Evolutionary conservation across 768 basidiomycete genomes (phyloP).

Genomic region (Tylopilus vinaceipallidus): DNA sequence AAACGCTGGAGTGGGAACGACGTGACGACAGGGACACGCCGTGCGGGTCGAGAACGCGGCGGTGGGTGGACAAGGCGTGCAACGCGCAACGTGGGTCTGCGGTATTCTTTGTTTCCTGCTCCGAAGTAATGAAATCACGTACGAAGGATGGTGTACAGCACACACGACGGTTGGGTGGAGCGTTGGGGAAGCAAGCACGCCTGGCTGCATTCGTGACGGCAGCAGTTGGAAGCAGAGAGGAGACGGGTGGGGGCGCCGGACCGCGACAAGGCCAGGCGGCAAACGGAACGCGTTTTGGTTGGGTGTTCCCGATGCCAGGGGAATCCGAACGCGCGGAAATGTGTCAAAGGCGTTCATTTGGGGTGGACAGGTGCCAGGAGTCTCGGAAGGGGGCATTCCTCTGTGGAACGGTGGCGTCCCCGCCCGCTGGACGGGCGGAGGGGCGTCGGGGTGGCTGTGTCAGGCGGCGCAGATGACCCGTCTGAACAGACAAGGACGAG

Average conservation of each 20-base stretch:
- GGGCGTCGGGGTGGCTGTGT: conserved; percentile 4
- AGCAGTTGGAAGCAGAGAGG: neutral
- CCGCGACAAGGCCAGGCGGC: neutral
- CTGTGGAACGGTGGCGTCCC: no score
- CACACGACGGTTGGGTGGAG: neutral
- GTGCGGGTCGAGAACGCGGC: conserved; percentile 10
- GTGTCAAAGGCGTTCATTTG: conserved; percentile 3
- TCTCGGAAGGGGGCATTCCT: neutral
- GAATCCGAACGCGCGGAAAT: conserved; percentile 6
- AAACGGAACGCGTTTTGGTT: neutral
- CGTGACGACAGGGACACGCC: conserved; percentile 15
- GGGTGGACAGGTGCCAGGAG: conserved; percentile 10
- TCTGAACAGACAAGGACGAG: no score
- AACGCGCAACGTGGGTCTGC: neutral
- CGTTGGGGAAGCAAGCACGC: neutral
- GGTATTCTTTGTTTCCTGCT: neutral
- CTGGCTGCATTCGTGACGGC: conserved; percentile 1
- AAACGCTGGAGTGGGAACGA: conserved; percentile 14
- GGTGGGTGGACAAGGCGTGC: no score
- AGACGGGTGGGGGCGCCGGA: neutral
- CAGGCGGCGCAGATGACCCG: neutral
- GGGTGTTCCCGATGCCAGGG: neutral
- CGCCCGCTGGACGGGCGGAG: no score
- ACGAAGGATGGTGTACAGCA: neutral
- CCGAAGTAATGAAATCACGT: conserved; percentile 17